Base-by-base conservation (phyloP, 345 rosid species). In the Populus alba region DNA sequence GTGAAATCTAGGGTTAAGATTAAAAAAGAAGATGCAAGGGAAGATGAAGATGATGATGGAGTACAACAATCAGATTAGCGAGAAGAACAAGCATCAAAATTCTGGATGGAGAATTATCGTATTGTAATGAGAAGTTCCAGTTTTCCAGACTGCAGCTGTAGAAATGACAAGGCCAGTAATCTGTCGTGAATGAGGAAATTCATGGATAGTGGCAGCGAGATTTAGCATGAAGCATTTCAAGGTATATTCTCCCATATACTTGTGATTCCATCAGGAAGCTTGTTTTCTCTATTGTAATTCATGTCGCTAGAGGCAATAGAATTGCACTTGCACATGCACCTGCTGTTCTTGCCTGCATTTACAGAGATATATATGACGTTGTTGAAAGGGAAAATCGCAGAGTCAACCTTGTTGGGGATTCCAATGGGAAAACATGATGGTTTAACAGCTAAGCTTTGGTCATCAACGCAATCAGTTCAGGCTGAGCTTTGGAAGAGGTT, bases 401-500 rank as follows among this genome's bases (percentile, higher is more conserved):
- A 47, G 53, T 47, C 53, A 47, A 4, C 53, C 53, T 47, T 47
- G 53, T 15, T 47, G 53, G 53, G 53, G 53, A 7, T 15, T 47
- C 53, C 18, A 3, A 1, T 0, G 7, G 53, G 53, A 47, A 47
- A 47, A 47, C 3, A 47, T 47, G 53, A 13, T 18, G 23, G 23
- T 74, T 75, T 51, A 59, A 22, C 35, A 23, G 57, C 75, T 33
- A 59, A 61, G 1, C 16, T 88, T 33, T n/a, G 15, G 49, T 72
- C 82, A 5, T 86, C 85, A 57, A 72, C 85, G 66, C 87, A 85
- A 39, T 47, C 82, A 49, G 85, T 89, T 29, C 88, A 81, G 73
- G 74, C 85, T 27, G 83, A 90, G 94, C 74, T 81, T 33, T 89
- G 92, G 86, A 88, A 87, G 82, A 86, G 87, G 72, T 85, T 87